Evolutionary conservation across 140 eudicot genomes (phyloP).

Genomic region (Flaveria floridana): DNA sequence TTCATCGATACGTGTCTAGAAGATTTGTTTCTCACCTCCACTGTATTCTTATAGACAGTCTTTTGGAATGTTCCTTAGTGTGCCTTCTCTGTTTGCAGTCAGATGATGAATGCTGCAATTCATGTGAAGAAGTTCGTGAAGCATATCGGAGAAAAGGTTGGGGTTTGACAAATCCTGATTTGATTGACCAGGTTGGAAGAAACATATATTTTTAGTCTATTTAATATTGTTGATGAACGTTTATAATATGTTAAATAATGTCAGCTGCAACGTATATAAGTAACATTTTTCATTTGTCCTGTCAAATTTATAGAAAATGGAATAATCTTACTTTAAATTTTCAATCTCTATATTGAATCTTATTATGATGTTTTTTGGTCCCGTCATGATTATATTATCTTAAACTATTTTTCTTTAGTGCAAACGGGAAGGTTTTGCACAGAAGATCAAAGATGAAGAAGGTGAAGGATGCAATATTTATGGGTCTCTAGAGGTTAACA

Average conservation of each 20-base stretch:
- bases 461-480: conserved; percentile 97
- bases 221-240: not conserved
- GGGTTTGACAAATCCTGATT: conserved; percentile 81
- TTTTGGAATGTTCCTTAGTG: conserved; percentile 2
- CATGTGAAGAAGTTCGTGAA: conserved; percentile 99
- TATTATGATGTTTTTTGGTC: not conserved
- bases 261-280: not conserved
- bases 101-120: conserved; percentile 92
- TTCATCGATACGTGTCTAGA: not conserved
- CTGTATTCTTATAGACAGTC: not conserved
- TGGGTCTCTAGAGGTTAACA: conserved; percentile 88
- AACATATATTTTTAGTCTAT: conserved; percentile 11
- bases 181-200: conserved; percentile 67
- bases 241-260: not conserved
- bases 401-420: conserved; percentile 47
- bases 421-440: conserved; percentile 89
- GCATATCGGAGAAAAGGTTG: conserved; percentile 94
- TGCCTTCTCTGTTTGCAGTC: conserved; percentile 53
- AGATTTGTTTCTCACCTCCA: not conserved
- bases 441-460: conserved; percentile 81
- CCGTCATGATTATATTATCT: not conserved
- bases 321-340: not conserved
- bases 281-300: not conserved
- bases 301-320: not conserved
- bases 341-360: not conserved